Conservation (phyloP, 345 rosid genomes). For the Syzygium aqueum region DNA sequence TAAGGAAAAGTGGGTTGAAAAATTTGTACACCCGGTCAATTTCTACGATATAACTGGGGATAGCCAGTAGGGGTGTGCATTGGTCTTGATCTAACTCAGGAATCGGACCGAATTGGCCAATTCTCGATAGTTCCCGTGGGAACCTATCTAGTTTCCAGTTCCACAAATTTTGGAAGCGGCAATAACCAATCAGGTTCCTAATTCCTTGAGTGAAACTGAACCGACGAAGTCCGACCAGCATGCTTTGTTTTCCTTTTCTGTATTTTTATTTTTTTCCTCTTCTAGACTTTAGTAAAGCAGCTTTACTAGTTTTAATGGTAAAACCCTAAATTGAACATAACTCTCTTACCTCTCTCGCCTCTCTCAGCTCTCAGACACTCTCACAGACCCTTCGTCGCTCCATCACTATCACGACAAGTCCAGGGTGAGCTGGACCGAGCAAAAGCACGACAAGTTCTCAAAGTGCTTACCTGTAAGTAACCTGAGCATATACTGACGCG, state of each 20-base stretch:
- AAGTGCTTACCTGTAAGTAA: neutral
- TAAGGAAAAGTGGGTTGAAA: neutral
- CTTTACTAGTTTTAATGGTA: neutral
- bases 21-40: neutral
- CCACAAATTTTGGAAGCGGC: neutral
- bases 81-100: neutral
- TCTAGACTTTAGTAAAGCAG: neutral
- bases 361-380: neutral
- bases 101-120: accelerated
- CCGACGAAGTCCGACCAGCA: accelerated
- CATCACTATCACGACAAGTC: neutral
- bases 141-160: neutral
- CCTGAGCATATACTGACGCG: neutral
- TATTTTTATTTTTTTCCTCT: neutral
- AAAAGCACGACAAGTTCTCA: neutral
- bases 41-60: neutral
- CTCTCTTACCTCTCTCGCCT: neutral
- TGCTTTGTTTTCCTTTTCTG: neutral
- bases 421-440: neutral
- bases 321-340: neutral
- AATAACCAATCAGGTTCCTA: neutral
- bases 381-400: neutral
- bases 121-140: neutral
- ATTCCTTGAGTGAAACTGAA: neutral
- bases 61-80: neutral